These are phyloP conservation scores for Lophiostoma macrostomum DNA, from an alignment of 495 filamentous ascomycete species.

Conservation along the genomic window DNA sequence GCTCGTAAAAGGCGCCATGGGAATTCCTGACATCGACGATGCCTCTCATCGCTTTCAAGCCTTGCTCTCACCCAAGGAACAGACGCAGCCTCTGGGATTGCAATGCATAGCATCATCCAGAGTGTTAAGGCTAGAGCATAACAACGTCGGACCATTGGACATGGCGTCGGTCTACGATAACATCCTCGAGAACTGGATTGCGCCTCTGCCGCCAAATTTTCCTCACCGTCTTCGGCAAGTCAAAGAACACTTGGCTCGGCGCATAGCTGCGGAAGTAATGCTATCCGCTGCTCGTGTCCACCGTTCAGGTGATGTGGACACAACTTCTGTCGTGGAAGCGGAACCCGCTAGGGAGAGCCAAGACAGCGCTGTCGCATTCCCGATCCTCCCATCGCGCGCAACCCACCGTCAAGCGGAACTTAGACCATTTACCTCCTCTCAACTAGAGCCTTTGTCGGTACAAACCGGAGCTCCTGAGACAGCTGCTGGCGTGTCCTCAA, in stretches of 20 bases:
- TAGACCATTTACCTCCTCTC: neutral
- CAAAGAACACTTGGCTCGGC: conserved; percentile 25
- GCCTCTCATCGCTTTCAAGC: too few species aligned
- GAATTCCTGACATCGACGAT: too few species aligned
- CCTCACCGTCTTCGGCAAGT: conserved; percentile 13
- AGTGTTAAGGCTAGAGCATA: neutral
- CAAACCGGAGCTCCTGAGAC: neutral
- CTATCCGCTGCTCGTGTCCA: conserved; percentile 24
- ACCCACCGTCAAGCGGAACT: neutral
- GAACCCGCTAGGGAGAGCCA: neutral
- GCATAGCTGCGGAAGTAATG: conserved; percentile 31
- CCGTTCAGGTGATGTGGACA: neutral
- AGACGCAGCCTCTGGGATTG: too few species aligned
- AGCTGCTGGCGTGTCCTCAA: neutral
- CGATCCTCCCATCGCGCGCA: neutral
- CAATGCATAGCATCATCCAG: conserved; percentile 3
- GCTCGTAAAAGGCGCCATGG: too few species aligned
- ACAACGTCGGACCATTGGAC: neutral
- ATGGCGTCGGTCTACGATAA: conserved; percentile 24
- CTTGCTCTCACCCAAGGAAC: too few species aligned
- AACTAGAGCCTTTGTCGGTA: neutral
- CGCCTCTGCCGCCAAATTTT: conserved; percentile 22
- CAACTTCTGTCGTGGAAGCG: neutral
- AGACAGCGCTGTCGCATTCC: conserved; percentile 1
- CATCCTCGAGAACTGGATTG: conserved; percentile 28